These are phyloP conservation scores for Letharia columbiana DNA, from an alignment of 495 filamentous ascomycete genomes.

Conservation along the genomic window DNA sequence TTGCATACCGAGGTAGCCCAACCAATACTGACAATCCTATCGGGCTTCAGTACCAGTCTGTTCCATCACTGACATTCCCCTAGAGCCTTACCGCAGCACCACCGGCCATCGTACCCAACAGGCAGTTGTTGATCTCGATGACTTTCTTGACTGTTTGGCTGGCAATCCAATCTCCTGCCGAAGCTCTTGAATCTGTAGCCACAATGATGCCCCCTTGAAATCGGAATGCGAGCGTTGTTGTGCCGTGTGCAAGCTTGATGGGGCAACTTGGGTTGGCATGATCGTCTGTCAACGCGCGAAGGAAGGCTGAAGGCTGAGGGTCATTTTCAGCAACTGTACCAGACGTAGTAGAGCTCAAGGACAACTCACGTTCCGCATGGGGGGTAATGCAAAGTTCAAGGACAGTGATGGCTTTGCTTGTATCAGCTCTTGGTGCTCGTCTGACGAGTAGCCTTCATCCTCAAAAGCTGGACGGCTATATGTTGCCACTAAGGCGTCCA, in stretches of 20 bases:
- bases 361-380: constrained; percentile 73
- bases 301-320: constrained; percentile 71
- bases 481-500: constrained; percentile 89
- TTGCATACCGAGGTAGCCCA: constrained; percentile 96
- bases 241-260: constrained; percentile 98
- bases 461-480: constrained; percentile 71
- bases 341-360: background rate
- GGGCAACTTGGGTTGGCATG: constrained; percentile 90
- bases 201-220: constrained; percentile 98
- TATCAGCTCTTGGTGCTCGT: constrained; percentile 67
- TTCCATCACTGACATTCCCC: constrained; percentile 6
- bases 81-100: constrained; percentile 70
- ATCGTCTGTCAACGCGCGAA: constrained; percentile 95
- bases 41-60: constrained; percentile 14
- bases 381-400: constrained; percentile 86
- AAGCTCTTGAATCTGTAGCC: constrained; percentile 91
- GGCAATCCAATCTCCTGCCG: constrained; percentile 97
- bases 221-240: constrained; percentile 94
- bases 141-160: constrained; percentile 99
- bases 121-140: constrained; percentile 82
- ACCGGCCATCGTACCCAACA: constrained; percentile 96
- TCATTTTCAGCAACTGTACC: constrained; percentile 17
- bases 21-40: constrained; percentile 98
- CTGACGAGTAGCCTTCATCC: constrained; percentile 59
- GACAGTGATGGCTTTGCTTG: constrained; percentile 61